phyloP scores from a whole-genome alignment of 2,329 filamentous ascomycete genomes.

The Claviceps digitariae region DNA sequence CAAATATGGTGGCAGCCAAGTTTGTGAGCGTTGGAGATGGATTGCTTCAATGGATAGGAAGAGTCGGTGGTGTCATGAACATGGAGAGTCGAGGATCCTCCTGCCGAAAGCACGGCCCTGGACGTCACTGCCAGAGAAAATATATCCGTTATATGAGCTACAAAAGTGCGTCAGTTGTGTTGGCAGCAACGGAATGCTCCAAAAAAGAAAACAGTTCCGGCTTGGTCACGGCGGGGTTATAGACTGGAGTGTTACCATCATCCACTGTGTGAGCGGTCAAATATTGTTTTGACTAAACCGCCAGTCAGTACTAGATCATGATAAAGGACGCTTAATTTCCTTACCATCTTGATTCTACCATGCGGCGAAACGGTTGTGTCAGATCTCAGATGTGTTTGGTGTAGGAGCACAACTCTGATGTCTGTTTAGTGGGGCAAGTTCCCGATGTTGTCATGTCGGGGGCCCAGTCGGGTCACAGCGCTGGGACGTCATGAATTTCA shows the following conservation, averaged over 20 bases:
- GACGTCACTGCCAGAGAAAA: slow-evolving; percentile 69
- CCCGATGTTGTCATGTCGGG: neutral
- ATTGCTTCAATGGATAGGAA: slow-evolving; percentile 66
- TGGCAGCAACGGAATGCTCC: neutral
- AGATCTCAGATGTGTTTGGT: slow-evolving; percentile 1
- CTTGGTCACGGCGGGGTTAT: slow-evolving; percentile 13
- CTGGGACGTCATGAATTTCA: neutral
- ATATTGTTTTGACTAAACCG: slow-evolving; percentile 84
- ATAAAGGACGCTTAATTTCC: neutral
- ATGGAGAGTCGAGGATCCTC: slow-evolving; percentile 70
- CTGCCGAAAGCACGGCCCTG: slow-evolving; percentile 64
- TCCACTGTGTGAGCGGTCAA: slow-evolving; percentile 84
- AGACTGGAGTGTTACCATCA: slow-evolving; percentile 44
- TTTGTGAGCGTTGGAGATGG: slow-evolving; percentile 65
- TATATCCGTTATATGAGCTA: slow-evolving; percentile 74
- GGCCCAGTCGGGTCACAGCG: neutral
- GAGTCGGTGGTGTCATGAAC: slow-evolving; percentile 62
- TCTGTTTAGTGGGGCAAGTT: slow-evolving; percentile 6
- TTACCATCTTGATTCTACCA: slow-evolving; percentile 14
- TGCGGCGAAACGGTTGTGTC: neutral
- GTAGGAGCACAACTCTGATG: slow-evolving; percentile 2
- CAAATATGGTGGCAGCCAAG: slow-evolving; percentile 86
- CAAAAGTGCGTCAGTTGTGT: slow-evolving; percentile 4
- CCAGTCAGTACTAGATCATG: slow-evolving; percentile 1
- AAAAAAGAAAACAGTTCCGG: neutral